Base-by-base conservation (phyloP, 1,284 basidiomycete genomes). In the Mycosarcoma mackinlayi region DNA sequence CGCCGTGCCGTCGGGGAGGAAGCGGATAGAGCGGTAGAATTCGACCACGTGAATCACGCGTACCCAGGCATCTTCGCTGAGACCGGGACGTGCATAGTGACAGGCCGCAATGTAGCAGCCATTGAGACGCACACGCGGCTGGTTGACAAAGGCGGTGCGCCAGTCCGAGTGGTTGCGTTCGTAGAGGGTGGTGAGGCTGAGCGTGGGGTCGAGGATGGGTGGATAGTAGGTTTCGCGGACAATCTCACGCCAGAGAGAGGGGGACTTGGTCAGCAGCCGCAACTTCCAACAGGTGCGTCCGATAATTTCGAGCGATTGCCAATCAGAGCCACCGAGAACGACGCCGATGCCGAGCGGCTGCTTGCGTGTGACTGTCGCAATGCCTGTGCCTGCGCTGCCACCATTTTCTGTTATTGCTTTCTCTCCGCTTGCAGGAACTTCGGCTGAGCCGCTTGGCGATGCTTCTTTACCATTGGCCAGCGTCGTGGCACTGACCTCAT, bases 1-100 rank as follows among this genome's bases (percentile, higher is more conserved):
- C 5, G 94, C 92, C 73, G 88, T 87, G 2, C 94, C 94, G 73
- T 93, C 89, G 1, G 92, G 89, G 65, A 91, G 90, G 85, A 97
- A 96, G 9, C 94, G 91, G 35, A 93, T 90, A 76, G 84, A 85
- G 37, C 92, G 89, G 75, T 92, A 91, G 83, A 93, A 93, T 37
- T 80, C 73, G 37, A 82, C 79, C 13, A 76, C 65, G 62, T 81
- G 80, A 30, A 81, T 57, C 21, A 81, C 80, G 19, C 67, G 66
- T 37, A 82, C 70, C 80, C 80, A 82, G 3, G 73, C 71, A 28
- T 82, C 78, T 25, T 76, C 77, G 4, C 58, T 59, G 37, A 77
- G 52, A 21, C 79, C 80, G 4, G 72, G 74, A 10, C 78, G 72
- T 6, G 74, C 76, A 45, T 81, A 82, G 46, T 76, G 73, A 48